Conservation (phyloP, 2,329 filamentous ascomycete genomes). For the Chalara sp. region DNA sequence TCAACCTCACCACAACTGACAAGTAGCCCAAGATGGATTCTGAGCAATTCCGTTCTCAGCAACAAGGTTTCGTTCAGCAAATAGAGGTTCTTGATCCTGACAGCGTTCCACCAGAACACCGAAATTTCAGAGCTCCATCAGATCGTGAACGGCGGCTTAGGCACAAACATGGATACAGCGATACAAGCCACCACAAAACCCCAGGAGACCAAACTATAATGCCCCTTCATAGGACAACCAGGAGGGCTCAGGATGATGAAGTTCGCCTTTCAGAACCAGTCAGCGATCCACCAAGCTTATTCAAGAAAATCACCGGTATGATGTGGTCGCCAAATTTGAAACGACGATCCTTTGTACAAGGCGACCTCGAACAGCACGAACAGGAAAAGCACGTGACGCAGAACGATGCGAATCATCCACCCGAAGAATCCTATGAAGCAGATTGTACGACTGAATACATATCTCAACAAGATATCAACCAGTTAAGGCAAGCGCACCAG, state of each 20-base stretch:
- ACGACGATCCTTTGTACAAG: not conserved
- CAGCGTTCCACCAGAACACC: constrained; percentile 1
- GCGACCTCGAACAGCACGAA: not conserved
- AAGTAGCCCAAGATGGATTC: not conserved
- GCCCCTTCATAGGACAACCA: not conserved
- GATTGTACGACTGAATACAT: not conserved
- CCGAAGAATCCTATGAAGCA: not conserved
- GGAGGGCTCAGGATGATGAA: not conserved
- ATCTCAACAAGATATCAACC: not conserved
- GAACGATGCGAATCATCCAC: not conserved
- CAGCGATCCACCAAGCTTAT: not conserved
- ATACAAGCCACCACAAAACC: not conserved
- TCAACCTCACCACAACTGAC: not conserved
- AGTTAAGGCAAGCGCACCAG: not conserved
- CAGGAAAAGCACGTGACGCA: not conserved
- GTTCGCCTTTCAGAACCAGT: not conserved
- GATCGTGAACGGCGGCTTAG: not conserved
- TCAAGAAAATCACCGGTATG: not conserved
- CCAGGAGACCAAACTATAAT: not conserved
- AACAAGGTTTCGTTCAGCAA: not conserved
- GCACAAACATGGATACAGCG: not conserved
- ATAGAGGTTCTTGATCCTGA: not conserved
- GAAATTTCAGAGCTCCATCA: not conserved
- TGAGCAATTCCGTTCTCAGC: not conserved
- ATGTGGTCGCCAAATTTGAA: not conserved